Percentiles rank a stretch among this genome's conserved stretches.
phyloP scores from a whole-genome alignment of 495 filamentous ascomycete species.

The Pyrenula aspistea region DNA sequence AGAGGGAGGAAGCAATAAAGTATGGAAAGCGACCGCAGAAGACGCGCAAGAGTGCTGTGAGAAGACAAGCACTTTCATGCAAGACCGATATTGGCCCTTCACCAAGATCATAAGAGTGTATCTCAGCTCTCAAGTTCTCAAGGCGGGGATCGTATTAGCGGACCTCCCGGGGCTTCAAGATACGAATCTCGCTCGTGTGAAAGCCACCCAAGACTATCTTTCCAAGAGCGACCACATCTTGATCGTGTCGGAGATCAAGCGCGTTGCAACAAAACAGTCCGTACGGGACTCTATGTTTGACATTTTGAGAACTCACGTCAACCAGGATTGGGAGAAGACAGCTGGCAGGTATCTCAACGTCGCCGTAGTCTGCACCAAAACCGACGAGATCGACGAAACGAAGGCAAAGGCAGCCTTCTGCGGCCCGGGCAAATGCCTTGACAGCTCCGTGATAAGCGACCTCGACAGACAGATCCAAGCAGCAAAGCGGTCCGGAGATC shows the following conservation, averaged over 20 bases:
- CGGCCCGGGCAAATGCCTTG: slow-evolving; percentile 5
- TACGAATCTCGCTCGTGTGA: slow-evolving; percentile 16
- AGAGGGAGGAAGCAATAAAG: slow-evolving; percentile 9
- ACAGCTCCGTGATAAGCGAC: neutral
- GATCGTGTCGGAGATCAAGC: slow-evolving; percentile 14
- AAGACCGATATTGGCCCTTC: slow-evolving; percentile 18
- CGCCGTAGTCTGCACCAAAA: slow-evolving; percentile 15
- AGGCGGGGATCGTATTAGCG: slow-evolving; percentile 13
- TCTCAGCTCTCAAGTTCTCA: slow-evolving; percentile 15
- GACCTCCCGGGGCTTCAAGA: slow-evolving; percentile 15
- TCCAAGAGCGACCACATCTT: slow-evolving; percentile 16
- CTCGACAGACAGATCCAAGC: neutral
- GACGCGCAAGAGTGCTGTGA: slow-evolving; percentile 15
- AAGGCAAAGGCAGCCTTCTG: slow-evolving; percentile 10
- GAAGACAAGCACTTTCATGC: slow-evolving; percentile 14
- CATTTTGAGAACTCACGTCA: slow-evolving; percentile 8
- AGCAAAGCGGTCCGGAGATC: neutral
- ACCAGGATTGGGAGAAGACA: no score
- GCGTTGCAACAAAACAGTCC: slow-evolving; percentile 14
- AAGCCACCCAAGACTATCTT: slow-evolving; percentile 16
- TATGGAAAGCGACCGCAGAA: slow-evolving; percentile 13
- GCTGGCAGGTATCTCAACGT: slow-evolving; percentile 7
- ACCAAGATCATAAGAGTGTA: slow-evolving; percentile 21
- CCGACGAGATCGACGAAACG: slow-evolving; percentile 15
- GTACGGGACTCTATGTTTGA: slow-evolving; percentile 10